phyloP scores from a whole-genome alignment of 495 filamentous ascomycete genomes.

The Aspergillus saccharolyticus region DNA sequence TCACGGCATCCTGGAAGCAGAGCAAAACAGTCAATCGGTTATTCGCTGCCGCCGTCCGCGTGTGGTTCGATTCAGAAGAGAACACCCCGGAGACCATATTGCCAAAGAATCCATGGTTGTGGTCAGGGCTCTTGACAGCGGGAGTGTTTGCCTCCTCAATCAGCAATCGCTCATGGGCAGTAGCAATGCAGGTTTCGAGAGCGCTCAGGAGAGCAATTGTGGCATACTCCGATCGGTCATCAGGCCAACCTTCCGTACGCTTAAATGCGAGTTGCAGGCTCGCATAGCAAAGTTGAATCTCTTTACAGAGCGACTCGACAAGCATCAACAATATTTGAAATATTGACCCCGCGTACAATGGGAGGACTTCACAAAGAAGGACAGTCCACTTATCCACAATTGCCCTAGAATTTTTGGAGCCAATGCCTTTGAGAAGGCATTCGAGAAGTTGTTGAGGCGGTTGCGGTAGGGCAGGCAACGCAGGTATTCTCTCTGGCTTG shows the following conservation, averaged over 20 bases:
- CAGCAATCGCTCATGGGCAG: slow-evolving; percentile 78
- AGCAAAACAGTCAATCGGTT: slow-evolving; percentile 87
- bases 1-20: slow-evolving; percentile 94
- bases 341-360: slow-evolving; percentile 72
- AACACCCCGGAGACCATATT: slow-evolving; percentile 96
- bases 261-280: slow-evolving; percentile 47
- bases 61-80: slow-evolving; percentile 67
- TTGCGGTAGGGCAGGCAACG: slow-evolving; percentile 30
- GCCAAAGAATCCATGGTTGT: slow-evolving; percentile 87
- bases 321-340: slow-evolving; percentile 88
- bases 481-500: slow-evolving; percentile 36
- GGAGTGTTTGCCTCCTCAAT: slow-evolving; percentile 66
- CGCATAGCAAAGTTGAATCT: slow-evolving; percentile 68
- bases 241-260: slow-evolving; percentile 38
- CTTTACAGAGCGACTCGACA: slow-evolving; percentile 78
- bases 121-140: slow-evolving; percentile 71
- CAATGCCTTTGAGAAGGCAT: slow-evolving; percentile 77
- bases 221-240: slow-evolving; percentile 42
- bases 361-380: slow-evolving; percentile 79
- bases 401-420: slow-evolving; percentile 64
- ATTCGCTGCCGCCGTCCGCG: slow-evolving; percentile 77
- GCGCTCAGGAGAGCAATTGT: slow-evolving; percentile 76
- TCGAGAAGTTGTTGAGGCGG: slow-evolving; percentile 75
- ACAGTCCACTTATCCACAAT: slow-evolving; percentile 87
- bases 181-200: slow-evolving; percentile 82